Percentiles rank a stretch among this genome's conserved stretches.
Conservation (phyloP, 495 filamentous ascomycete genomes). For the Aspergillus mulundensis region DNA sequence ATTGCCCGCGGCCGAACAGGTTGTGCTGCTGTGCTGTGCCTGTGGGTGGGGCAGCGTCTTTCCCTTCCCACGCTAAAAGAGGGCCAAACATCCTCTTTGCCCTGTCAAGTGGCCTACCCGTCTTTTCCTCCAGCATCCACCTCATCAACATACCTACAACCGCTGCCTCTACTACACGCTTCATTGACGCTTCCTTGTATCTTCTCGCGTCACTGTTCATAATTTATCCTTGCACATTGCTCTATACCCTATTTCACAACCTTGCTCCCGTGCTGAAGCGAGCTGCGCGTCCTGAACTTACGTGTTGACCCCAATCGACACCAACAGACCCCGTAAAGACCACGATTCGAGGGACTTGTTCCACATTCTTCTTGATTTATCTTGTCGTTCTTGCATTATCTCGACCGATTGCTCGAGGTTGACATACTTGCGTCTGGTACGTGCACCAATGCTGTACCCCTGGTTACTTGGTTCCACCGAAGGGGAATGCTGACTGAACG, state of each 20-base stretch:
- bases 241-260: slow-evolving; percentile 11
- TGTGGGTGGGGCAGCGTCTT: slow-evolving; percentile 23
- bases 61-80: slow-evolving; percentile 43
- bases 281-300: slow-evolving; percentile 26
- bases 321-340: slow-evolving; percentile 28
- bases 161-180: background rate
- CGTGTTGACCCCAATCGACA: slow-evolving; percentile 17
- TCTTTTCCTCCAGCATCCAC: slow-evolving; percentile 33
- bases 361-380: slow-evolving; percentile 17
- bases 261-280: slow-evolving; percentile 1
- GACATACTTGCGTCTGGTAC: slow-evolving; percentile 44
- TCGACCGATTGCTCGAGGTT: slow-evolving; percentile 20
- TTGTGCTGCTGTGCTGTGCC: slow-evolving; percentile 20
- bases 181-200: slow-evolving; percentile 2
- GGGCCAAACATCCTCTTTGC: slow-evolving; percentile 47
- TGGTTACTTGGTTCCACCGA: slow-evolving; percentile 39
- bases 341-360: slow-evolving; percentile 17
- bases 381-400: slow-evolving; percentile 25
- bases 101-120: slow-evolving; percentile 36
- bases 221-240: slow-evolving; percentile 5
- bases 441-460: slow-evolving; percentile 29
- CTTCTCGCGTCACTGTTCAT: slow-evolving; percentile 23
- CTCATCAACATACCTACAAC: slow-evolving; percentile 17
- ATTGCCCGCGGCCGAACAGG: slow-evolving; percentile 32
- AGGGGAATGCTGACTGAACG: slow-evolving; percentile 43